These are phyloP conservation scores for Colletotrichum scovillei DNA, from an alignment of 2,329 filamentous ascomycete species.

Conservation along the genomic window DNA sequence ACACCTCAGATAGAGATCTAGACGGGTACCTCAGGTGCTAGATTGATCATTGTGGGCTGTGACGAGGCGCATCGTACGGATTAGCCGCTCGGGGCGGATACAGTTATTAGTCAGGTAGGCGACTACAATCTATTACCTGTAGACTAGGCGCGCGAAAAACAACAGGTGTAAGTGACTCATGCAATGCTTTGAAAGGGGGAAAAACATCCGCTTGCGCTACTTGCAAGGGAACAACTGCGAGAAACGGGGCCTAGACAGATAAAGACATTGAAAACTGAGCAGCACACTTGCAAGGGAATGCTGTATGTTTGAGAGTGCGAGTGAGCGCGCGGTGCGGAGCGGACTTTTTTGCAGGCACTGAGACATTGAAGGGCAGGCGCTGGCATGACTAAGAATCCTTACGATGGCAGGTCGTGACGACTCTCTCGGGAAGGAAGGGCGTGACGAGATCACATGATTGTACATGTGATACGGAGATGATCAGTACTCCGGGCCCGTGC, in stretches of 20 bases:
- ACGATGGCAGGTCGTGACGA: conserved; percentile 30
- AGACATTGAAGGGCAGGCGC: not conserved
- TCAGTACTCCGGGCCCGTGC: not conserved
- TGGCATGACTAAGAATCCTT: not conserved
- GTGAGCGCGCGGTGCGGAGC: conserved; percentile 8
- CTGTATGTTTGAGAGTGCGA: not conserved
- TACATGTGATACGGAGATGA: not conserved
- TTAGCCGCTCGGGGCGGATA: not conserved
- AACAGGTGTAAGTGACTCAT: not conserved
- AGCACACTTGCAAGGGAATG: not conserved
- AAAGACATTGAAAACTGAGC: not conserved
- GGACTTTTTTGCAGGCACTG: not conserved
- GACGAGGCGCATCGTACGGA: not conserved
- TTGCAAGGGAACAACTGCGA: not conserved
- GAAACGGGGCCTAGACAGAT: not conserved
- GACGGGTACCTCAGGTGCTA: not conserved
- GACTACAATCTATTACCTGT: not conserved
- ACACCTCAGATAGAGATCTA: not conserved
- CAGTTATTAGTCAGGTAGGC: not conserved
- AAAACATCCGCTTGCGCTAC: not conserved
- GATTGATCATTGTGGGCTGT: not conserved
- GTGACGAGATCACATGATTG: conserved; percentile 26
- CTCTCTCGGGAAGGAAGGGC: conserved; percentile 2
- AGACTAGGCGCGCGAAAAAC: not conserved
- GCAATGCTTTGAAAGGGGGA: not conserved